These are phyloP conservation scores for Lachancea fermentati DNA, from an alignment of 805 yeast genomes.

Conservation along the genomic window DNA sequence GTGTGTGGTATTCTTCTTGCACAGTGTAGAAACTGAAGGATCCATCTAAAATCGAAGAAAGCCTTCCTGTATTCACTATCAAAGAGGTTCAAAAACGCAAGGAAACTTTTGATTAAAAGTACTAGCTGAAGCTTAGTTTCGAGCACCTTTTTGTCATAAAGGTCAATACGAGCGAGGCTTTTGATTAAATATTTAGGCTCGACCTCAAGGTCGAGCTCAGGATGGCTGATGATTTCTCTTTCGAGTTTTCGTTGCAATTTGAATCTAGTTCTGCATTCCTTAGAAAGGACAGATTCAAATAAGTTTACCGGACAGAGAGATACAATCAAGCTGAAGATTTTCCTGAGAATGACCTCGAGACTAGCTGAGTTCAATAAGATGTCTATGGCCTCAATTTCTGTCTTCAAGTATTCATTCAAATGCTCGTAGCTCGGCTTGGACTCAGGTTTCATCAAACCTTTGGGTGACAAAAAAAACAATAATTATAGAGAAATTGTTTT, in stretches of 20 bases:
- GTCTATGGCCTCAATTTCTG: neutral
- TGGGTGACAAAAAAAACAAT: too few relatives aligned
- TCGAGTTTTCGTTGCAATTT: conserved; percentile 5
- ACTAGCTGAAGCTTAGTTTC: conserved; percentile 6
- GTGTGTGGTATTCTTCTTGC: conserved; percentile 5
- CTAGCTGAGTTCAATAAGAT: neutral
- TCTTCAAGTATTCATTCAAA: conserved; percentile 1
- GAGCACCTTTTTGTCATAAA: conserved; percentile 4
- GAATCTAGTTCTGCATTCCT: neutral
- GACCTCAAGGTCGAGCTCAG: conserved; percentile 18
- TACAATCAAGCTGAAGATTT: conserved; percentile 6
- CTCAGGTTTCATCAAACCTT: too few relatives aligned
- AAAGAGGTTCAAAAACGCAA: conserved; percentile 9
- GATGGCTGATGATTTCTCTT: conserved; percentile 13
- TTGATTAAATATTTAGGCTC: conserved; percentile 18
- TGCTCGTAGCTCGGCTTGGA: neutral
- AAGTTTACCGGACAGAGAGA: conserved; percentile 5
- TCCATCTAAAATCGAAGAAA: conserved; percentile 18
- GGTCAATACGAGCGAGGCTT: conserved; percentile 5
- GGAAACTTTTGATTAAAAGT: conserved; percentile 5
- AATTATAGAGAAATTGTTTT: too few relatives aligned
- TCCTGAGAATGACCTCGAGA: neutral
- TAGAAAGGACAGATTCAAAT: conserved; percentile 1
- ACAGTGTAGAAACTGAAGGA: conserved; percentile 18
- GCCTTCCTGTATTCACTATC: conserved; percentile 14